Conservation (phyloP, 2,329 filamentous ascomycete genomes). For the Fusarium chlamydosporum region DNA sequence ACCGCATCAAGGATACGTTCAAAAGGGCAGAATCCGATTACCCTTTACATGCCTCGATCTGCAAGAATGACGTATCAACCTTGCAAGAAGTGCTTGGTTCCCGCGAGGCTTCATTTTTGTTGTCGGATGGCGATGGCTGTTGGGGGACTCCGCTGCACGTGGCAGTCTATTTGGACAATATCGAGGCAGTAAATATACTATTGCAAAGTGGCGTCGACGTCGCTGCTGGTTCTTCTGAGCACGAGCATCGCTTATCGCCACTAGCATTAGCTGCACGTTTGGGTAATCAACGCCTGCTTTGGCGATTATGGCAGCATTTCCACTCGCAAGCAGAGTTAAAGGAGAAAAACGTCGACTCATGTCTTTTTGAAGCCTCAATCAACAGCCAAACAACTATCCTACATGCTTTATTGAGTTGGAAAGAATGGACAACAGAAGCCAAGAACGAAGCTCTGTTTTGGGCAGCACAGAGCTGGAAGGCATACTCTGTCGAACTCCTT, state of each 20-base stretch:
- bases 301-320: neutral
- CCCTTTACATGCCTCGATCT: neutral
- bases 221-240: rapidly evolving
- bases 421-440: neutral
- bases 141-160: neutral
- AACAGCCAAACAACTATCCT: neutral
- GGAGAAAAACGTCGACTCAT: neutral
- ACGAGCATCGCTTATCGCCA: neutral
- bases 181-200: neutral
- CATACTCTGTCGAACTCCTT: neutral
- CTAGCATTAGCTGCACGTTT: neutral
- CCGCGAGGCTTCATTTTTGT: neutral
- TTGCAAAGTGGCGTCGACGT: neutral
- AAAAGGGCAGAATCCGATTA: neutral
- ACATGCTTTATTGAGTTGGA: neutral
- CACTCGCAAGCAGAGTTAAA: neutral
- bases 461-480: constrained; percentile 1
- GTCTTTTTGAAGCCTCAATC: neutral
- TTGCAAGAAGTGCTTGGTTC: neutral
- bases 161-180: neutral
- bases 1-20: neutral
- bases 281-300: neutral
- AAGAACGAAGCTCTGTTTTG: neutral
- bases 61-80: neutral
- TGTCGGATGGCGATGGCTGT: neutral